Evolutionary conservation across 768 basidiomycete genomes (phyloP).

Genomic region (Amanita inopinata): DNA sequence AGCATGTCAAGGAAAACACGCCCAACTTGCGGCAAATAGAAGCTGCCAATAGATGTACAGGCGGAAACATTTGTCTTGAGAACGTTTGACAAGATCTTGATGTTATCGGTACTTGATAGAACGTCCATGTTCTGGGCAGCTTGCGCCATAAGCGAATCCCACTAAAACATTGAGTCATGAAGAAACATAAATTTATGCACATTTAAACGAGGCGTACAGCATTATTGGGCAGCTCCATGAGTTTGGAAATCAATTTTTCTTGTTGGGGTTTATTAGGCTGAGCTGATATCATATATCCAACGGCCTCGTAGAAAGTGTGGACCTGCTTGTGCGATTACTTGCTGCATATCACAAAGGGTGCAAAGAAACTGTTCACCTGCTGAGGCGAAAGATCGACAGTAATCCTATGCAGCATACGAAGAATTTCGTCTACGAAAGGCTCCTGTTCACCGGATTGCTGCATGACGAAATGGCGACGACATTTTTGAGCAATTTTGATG

Average conservation of each 20-base stretch:
- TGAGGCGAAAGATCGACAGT: slow-evolving; percentile 91
- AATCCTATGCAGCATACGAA: slow-evolving; percentile 84
- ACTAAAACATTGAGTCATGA: slow-evolving; percentile 37
- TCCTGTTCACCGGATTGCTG: slow-evolving; percentile 95
- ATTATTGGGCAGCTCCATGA: slow-evolving; percentile 97
- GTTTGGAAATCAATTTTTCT: slow-evolving; percentile 85
- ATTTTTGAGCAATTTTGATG: slow-evolving; percentile 99
- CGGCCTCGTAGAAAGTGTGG: slow-evolving; percentile 98
- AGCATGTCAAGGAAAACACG: slow-evolving; percentile 97
- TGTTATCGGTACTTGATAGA: slow-evolving; percentile 81
- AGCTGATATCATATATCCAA: slow-evolving; percentile 98
- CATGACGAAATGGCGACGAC: slow-evolving; percentile 96
- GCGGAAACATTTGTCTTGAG: slow-evolving; percentile 98
- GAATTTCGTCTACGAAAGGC: slow-evolving; percentile 96
- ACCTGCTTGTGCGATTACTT: slow-evolving; percentile 35
- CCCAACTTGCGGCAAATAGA: slow-evolving; percentile 95
- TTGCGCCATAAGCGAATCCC: slow-evolving; percentile 96
- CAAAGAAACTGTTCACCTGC: slow-evolving; percentile 37
- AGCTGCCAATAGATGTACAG: slow-evolving; percentile 92
- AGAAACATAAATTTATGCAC: slow-evolving; percentile 1
- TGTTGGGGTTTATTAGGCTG: slow-evolving; percentile 97
- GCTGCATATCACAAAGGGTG: not conserved
- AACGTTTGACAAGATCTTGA: slow-evolving; percentile 94
- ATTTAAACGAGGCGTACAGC: slow-evolving; percentile 47
- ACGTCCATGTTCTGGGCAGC: slow-evolving; percentile 91